A percentile compares a stretch with the other conserved stretches of the same genome.
Conservation (phyloP, 495 filamentous ascomycete species). For the Aspergillus carlsbadensis region DNA sequence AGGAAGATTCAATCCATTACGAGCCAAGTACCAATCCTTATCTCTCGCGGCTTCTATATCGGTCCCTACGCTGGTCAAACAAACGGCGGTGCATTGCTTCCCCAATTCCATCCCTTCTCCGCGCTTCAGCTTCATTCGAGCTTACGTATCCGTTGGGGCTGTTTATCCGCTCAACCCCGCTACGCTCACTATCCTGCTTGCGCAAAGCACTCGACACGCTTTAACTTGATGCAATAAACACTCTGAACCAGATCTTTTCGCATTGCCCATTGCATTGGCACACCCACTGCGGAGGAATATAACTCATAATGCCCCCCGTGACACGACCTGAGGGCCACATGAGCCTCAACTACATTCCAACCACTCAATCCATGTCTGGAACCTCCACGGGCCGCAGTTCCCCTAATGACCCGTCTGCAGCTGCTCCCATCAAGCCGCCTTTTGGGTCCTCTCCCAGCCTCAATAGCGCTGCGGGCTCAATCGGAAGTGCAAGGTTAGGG, state of each 20-base stretch:
- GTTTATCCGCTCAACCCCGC: conserved; percentile 21
- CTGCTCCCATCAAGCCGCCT: conserved; percentile 67
- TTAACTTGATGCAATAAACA: conserved; percentile 6
- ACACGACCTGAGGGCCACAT: conserved; percentile 65
- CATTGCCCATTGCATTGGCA: not conserved
- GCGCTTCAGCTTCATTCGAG: conserved; percentile 11
- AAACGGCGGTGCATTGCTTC: conserved; percentile 11
- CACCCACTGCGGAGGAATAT: conserved; percentile 25
- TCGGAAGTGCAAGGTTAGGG: conserved; percentile 76
- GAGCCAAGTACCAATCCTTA: conserved; percentile 9
- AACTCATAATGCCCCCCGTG: conserved; percentile 85
- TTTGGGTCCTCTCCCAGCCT: conserved; percentile 68
- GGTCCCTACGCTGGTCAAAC: conserved; percentile 14
- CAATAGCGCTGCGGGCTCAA: conserved; percentile 63
- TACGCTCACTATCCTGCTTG: conserved; percentile 14
- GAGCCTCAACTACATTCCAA: conserved; percentile 75
- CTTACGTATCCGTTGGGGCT: conserved; percentile 22
- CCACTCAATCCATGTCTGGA: conserved; percentile 74
- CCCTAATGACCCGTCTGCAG: conserved; percentile 75
- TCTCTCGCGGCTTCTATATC: conserved; percentile 4
- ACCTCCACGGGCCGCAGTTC: conserved; percentile 86
- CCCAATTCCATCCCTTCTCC: conserved; percentile 9
- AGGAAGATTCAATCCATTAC: conserved; percentile 3
- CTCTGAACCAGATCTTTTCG: not conserved
- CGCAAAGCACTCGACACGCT: conserved; percentile 5